Conservation (phyloP, 768 basidiomycete genomes). For the Tulasnella sp. region DNA sequence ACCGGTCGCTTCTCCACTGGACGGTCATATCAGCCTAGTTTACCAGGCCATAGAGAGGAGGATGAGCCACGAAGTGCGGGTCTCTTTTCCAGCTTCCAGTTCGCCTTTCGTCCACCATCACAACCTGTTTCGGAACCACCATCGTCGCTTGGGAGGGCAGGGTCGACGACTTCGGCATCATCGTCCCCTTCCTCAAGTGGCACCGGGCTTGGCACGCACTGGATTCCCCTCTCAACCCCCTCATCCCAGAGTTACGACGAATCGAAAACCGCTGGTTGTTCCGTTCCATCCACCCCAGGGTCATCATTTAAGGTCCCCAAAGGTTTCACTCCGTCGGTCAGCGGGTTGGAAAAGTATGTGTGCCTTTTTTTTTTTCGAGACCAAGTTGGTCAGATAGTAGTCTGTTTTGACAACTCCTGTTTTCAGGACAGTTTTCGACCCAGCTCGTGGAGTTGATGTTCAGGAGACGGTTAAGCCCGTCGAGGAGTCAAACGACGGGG, state of each 20-base stretch:
- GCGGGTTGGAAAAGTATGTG: conserved; percentile 29
- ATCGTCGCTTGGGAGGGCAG: background rate
- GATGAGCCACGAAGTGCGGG: background rate
- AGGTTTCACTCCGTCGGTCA: conserved; percentile 7
- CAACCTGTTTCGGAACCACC: background rate
- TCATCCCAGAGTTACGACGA: background rate
- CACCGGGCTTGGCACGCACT: background rate
- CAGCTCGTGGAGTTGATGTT: background rate
- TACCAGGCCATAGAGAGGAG: background rate
- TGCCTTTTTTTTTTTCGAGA: no score
- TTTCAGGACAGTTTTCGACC: background rate
- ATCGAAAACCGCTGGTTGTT: background rate
- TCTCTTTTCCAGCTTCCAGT: background rate
- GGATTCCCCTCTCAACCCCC: background rate
- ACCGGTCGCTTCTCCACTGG: background rate
- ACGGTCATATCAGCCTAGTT: background rate
- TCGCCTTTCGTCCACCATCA: background rate
- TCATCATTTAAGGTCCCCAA: background rate
- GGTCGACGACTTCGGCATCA: background rate
- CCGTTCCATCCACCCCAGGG: background rate
- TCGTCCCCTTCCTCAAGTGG: background rate
- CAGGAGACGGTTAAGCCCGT: background rate
- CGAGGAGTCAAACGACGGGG: conserved; percentile 20
- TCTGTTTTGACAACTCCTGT: background rate
- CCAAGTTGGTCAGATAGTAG: no score